phyloP scores from a whole-genome alignment of 2,329 filamentous ascomycete genomes.

The Dactylonectria macrodidyma region DNA sequence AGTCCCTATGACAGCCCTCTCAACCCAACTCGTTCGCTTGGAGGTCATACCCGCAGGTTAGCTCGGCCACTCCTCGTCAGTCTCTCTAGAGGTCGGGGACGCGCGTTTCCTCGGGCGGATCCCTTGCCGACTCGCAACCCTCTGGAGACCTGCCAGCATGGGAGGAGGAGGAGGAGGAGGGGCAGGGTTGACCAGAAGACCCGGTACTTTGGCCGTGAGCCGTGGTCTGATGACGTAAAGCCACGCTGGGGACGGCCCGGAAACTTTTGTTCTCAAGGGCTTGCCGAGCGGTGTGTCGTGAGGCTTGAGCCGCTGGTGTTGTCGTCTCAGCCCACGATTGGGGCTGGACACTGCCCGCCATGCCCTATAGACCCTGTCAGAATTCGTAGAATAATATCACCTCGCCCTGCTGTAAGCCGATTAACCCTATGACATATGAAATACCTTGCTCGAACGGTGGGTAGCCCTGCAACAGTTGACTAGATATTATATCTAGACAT shows the following conservation, averaged over 20 bases:
- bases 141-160: slow-evolving; percentile 7
- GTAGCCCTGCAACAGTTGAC: background rate
- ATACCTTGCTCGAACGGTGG: background rate
- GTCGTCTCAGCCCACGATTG: slow-evolving; percentile 20
- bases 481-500: background rate
- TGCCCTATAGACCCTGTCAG: slow-evolving; percentile 7
- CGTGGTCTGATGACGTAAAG: slow-evolving; percentile 21
- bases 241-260: slow-evolving; percentile 10
- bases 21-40: slow-evolving; percentile 4
- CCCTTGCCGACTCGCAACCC: slow-evolving; percentile 29
- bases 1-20: background rate
- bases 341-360: slow-evolving; percentile 1
- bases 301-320: slow-evolving; percentile 18
- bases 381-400: background rate
- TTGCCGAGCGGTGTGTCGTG: slow-evolving; percentile 15
- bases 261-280: background rate
- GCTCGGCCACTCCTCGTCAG: slow-evolving; percentile 3
- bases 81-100: slow-evolving; percentile 34
- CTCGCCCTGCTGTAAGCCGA: background rate
- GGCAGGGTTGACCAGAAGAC: background rate
- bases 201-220: slow-evolving; percentile 9
- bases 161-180: background rate
- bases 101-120: slow-evolving; percentile 41
- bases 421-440: background rate
- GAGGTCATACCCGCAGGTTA: background rate